These are phyloP conservation scores for Kuraishia hungarica DNA, from an alignment of 805 yeast species.

Conservation along the genomic window DNA sequence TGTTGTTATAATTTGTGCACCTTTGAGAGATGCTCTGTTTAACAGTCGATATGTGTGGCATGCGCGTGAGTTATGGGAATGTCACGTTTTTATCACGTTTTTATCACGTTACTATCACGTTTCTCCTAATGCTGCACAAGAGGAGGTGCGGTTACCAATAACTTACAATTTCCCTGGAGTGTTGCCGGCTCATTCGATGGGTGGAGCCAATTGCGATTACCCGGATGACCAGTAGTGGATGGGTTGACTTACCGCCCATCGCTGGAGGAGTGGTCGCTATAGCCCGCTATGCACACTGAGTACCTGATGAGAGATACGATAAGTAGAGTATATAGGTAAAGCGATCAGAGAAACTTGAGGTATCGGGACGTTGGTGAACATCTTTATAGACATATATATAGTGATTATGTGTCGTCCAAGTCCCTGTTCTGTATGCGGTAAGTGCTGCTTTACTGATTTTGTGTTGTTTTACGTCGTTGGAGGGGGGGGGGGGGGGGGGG, in stretches of 20 bases:
- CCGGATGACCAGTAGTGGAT: no score
- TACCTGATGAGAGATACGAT: no score
- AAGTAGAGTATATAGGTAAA: no score
- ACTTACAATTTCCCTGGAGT: neutral
- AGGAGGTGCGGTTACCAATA: neutral
- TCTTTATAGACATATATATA: neutral
- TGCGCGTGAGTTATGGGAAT: neutral
- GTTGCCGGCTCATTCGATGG: neutral
- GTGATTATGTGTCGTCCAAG: conserved; percentile 27
- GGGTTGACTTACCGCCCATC: no score
- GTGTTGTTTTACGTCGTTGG: no score
- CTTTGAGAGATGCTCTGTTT: neutral
- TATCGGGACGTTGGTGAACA: no score
- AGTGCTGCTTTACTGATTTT: conserved; percentile 3
- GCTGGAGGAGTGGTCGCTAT: no score
- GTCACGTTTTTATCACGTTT: neutral
- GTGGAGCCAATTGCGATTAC: no score
- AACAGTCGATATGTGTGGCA: neutral
- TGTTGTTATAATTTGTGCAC: neutral
- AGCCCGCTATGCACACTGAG: no score
- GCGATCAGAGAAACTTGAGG: no score
- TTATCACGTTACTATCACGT: neutral
- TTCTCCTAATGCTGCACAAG: neutral
- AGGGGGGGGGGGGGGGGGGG: no score
- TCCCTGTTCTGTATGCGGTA: conserved; percentile 22